Conservation (phyloP, 1,139 yeast species). For the Suhomyces coccinellae region DNA sequence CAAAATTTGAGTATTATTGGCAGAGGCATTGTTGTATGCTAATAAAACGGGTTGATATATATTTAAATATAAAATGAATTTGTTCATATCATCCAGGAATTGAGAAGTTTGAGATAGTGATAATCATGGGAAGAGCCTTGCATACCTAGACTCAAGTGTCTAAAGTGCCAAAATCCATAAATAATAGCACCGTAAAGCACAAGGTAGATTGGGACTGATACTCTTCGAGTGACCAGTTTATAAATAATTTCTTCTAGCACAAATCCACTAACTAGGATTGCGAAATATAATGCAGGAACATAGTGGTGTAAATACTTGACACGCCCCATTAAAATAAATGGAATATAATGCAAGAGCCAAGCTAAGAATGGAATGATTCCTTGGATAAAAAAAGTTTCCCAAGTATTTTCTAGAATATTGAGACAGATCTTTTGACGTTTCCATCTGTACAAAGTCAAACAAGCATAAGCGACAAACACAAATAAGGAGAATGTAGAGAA, state of each 20-base stretch:
- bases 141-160: constrained; percentile 38
- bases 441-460: constrained; percentile 25
- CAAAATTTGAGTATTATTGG: no score
- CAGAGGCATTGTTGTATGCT: no score
- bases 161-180: constrained; percentile 32
- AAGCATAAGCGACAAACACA: constrained; percentile 21
- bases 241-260: constrained; percentile 31
- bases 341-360: constrained; percentile 35
- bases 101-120: constrained; percentile 27
- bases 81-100: constrained; percentile 29
- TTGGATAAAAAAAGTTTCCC: constrained; percentile 28
- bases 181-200: constrained; percentile 25
- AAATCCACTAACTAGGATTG: constrained; percentile 35
- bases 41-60: no score
- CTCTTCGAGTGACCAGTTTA: constrained; percentile 15
- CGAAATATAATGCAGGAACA: constrained; percentile 38
- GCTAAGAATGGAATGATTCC: constrained; percentile 36
- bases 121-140: constrained; percentile 26
- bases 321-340: constrained; percentile 36
- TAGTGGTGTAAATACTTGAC: constrained; percentile 40
- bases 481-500: constrained; percentile 39
- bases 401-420: constrained; percentile 20
- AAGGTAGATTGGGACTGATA: constrained; percentile 18
- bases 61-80: not conserved
- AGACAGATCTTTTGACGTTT: constrained; percentile 32